Percentiles rank a stretch among this genome's conserved stretches.
Conservation (phyloP, 352 stramenopile species). For the Aphanomyces astaci region DNA sequence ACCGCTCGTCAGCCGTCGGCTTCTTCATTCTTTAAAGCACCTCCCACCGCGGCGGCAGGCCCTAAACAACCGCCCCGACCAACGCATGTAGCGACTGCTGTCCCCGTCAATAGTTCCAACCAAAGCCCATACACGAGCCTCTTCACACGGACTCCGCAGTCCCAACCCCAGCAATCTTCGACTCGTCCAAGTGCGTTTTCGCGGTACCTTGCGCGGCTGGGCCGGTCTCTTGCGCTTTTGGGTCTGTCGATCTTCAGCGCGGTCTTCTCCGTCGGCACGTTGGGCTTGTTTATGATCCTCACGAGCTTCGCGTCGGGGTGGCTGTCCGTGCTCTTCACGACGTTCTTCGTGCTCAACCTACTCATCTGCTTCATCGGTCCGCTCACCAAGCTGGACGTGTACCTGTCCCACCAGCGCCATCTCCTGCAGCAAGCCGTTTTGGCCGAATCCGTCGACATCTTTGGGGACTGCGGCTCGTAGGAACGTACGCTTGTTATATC, state of each 20-base stretch:
- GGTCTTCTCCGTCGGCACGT: background rate
- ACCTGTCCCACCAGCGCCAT: background rate
- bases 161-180: background rate
- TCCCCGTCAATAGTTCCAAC: too few relatives aligned
- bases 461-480: constrained; percentile 3
- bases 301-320: background rate
- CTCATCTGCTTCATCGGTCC: constrained; percentile 10
- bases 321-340: background rate
- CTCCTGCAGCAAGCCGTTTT: background rate
- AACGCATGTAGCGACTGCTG: background rate
- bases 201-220: background rate
- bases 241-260: background rate
- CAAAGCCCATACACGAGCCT: background rate
- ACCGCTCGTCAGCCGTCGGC: background rate
- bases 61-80: background rate
- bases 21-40: background rate
- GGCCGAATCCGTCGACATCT: constrained; percentile 3
- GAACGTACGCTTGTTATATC: too few relatives aligned
- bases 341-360: constrained; percentile 2
- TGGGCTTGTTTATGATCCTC: background rate
- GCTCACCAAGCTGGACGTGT: constrained; percentile 3
- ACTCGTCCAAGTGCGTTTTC: background rate
- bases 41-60: background rate
- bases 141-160: background rate
- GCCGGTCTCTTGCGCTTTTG: background rate